A percentile compares a stretch with the other conserved stretches of the same genome.
Conservation (phyloP, 345 rosid species). For the Populus deltoides region DNA sequence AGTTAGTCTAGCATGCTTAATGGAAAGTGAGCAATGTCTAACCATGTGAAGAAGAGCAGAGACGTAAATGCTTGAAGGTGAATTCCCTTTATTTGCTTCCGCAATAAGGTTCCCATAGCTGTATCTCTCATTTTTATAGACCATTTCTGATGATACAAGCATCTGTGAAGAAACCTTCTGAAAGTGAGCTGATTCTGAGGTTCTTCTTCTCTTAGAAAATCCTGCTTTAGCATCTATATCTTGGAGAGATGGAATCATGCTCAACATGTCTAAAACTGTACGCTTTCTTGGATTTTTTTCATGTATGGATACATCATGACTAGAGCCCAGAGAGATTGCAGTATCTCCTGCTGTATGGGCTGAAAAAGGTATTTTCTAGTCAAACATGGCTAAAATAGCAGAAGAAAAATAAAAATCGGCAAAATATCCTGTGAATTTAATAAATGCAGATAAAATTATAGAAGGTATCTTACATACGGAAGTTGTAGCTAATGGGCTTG, state of each 20-base stretch:
- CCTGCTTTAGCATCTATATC: slow-evolving; percentile 39
- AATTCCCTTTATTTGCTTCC: slow-evolving; percentile 94
- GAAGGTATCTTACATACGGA: slow-evolving; percentile 74
- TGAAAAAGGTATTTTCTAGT: slow-evolving; percentile 38
- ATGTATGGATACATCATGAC: slow-evolving; percentile 43
- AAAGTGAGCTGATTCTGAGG: slow-evolving; percentile 33
- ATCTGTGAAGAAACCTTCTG: slow-evolving; percentile 45
- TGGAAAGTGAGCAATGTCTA: slow-evolving; percentile 85
- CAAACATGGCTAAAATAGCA: slow-evolving; percentile 21
- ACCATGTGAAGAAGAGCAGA: slow-evolving; percentile 90
- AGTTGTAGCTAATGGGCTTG: slow-evolving; percentile 51
- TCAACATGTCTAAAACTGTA: slow-evolving; percentile 62
- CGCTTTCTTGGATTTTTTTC: slow-evolving; percentile 62
- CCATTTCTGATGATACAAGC: slow-evolving; percentile 38
- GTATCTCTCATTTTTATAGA: slow-evolving; percentile 48
- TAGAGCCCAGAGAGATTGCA: slow-evolving; percentile 28
- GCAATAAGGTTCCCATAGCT: slow-evolving; percentile 79
- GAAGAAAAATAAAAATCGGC: slow-evolving; percentile 5
- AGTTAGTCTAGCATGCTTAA: slow-evolving; percentile 91
- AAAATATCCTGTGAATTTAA: background rate
- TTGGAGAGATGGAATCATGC: slow-evolving; percentile 77
- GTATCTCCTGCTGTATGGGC: slow-evolving; percentile 51
- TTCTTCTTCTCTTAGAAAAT: slow-evolving; percentile 52
- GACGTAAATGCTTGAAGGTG: slow-evolving; percentile 73
- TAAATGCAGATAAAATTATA: slow-evolving; percentile 10